Evolutionary conservation across 2,329 filamentous ascomycete genomes (phyloP).

Genomic region (Pseudogymnoascus sp.): DNA sequence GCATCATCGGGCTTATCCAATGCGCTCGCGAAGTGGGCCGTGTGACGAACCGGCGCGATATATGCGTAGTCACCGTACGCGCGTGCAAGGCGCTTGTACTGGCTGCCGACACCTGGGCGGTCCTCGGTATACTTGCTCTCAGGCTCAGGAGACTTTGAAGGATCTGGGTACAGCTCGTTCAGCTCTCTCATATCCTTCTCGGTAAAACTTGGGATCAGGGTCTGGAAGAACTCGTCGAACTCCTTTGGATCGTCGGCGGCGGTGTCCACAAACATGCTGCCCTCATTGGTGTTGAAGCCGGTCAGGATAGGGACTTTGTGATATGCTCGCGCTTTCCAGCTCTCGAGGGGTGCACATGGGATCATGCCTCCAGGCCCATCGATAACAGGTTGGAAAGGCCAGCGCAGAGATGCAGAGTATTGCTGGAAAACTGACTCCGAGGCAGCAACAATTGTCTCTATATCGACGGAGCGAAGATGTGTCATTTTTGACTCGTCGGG

Average conservation of each 20-base stretch:
- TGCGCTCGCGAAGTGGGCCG: slow-evolving; percentile 36
- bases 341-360: slow-evolving; percentile 46
- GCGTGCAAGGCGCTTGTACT: slow-evolving; percentile 49
- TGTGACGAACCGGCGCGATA: slow-evolving; percentile 54
- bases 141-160: slow-evolving; percentile 29
- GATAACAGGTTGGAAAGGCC: slow-evolving; percentile 63
- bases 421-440: slow-evolving; percentile 36
- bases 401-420: slow-evolving; percentile 38
- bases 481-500: slow-evolving; percentile 40
- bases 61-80: slow-evolving; percentile 59
- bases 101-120: slow-evolving; percentile 36
- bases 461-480: slow-evolving; percentile 38
- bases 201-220: slow-evolving; percentile 49
- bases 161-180: slow-evolving; percentile 54
- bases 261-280: slow-evolving; percentile 52
- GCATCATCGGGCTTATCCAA: slow-evolving; percentile 12
- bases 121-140: slow-evolving; percentile 34
- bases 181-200: slow-evolving; percentile 44
- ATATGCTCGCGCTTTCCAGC: slow-evolving; percentile 45
- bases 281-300: slow-evolving; percentile 64
- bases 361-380: slow-evolving; percentile 48
- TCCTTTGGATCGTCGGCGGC: slow-evolving; percentile 37
- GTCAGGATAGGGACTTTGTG: slow-evolving; percentile 56
- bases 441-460: slow-evolving; percentile 32
- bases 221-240: slow-evolving; percentile 52